Evolutionary conservation across 805 yeast species (phyloP).

Genomic region (Saccharomycodes ludwigii): DNA sequence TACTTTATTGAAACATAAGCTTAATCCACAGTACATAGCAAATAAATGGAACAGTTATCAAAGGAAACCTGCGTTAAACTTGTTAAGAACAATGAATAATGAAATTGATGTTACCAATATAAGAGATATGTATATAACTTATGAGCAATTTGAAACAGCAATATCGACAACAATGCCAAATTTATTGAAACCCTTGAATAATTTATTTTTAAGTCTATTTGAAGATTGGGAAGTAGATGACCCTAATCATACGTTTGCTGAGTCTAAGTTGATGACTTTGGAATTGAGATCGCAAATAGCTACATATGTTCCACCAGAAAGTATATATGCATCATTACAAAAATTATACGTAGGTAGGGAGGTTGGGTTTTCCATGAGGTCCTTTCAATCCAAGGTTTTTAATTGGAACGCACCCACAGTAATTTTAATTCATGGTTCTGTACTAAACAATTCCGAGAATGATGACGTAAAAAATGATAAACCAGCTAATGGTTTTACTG

Average conservation of each 20-base stretch:
- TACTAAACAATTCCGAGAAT: constrained; percentile 24
- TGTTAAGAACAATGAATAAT: constrained; percentile 39
- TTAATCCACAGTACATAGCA: neutral
- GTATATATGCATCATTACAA: constrained; percentile 36
- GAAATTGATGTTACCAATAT: constrained; percentile 19
- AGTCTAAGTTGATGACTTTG: constrained; percentile 17
- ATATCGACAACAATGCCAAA: constrained; percentile 29
- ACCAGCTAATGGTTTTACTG: constrained; percentile 8
- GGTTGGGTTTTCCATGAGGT: constrained; percentile 74
- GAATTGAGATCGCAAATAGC: constrained; percentile 30
- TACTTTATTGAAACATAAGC: neutral
- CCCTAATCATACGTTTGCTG: constrained; percentile 4
- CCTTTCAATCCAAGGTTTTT: constrained; percentile 70
- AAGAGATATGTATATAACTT: constrained; percentile 14
- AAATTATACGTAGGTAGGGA: constrained; percentile 60
- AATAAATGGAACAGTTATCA: constrained; percentile 32
- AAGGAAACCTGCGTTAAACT: constrained; percentile 26
- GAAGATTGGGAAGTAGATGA: constrained; percentile 15
- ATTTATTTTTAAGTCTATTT: constrained; percentile 31
- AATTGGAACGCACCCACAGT: constrained; percentile 88
- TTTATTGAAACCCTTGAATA: constrained; percentile 32
- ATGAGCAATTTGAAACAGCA: constrained; percentile 22
- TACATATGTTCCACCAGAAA: constrained; percentile 26
- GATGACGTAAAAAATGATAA: constrained; percentile 14
- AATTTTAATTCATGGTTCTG: constrained; percentile 53